These are phyloP conservation scores for Scenedesmus sp. DNA, from an alignment of 163 green algal genomes.

Conservation along the genomic window DNA sequence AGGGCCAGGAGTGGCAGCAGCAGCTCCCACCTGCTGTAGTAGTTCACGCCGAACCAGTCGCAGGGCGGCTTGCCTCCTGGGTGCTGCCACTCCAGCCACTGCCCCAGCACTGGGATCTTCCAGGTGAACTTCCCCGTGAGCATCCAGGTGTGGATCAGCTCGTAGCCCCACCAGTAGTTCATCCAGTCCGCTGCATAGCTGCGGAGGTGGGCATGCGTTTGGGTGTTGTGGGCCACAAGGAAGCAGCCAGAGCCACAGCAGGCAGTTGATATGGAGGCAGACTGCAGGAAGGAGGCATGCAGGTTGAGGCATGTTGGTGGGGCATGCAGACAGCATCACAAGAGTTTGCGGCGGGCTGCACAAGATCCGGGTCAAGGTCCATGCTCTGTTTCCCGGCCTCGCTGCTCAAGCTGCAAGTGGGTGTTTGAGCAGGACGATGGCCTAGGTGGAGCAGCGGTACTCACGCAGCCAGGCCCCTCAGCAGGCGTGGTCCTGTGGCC, in stretches of 20 bases:
- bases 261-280: too few species aligned
- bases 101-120: slow-evolving; percentile 63
- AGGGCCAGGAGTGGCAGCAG: neutral
- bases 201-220: neutral
- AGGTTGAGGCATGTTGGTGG: too few species aligned
- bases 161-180: slow-evolving; percentile 82
- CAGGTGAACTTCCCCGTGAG: slow-evolving; percentile 79
- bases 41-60: slow-evolving; percentile 58
- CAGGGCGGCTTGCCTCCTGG: slow-evolving; percentile 37
- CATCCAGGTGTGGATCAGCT: slow-evolving; percentile 84
- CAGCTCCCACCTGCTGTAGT: slow-evolving; percentile 45
- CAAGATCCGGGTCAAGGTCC: too few species aligned
- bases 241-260: neutral
- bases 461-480: slow-evolving; percentile 59
- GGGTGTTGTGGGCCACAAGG: neutral
- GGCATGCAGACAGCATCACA: too few species aligned
- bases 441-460: slow-evolving; percentile 20
- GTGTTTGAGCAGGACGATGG: too few species aligned
- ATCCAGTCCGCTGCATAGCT: slow-evolving; percentile 64
- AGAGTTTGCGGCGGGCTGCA: too few species aligned
- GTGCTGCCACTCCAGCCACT: slow-evolving; percentile 52
- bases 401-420: too few species aligned
- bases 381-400: too few species aligned
- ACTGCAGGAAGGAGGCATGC: too few species aligned
- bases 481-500: slow-evolving; percentile 52